Evolutionary conservation across 164 flowering plant species (phyloP).

Genomic region (grape (Vitis vinifera)): DNA sequence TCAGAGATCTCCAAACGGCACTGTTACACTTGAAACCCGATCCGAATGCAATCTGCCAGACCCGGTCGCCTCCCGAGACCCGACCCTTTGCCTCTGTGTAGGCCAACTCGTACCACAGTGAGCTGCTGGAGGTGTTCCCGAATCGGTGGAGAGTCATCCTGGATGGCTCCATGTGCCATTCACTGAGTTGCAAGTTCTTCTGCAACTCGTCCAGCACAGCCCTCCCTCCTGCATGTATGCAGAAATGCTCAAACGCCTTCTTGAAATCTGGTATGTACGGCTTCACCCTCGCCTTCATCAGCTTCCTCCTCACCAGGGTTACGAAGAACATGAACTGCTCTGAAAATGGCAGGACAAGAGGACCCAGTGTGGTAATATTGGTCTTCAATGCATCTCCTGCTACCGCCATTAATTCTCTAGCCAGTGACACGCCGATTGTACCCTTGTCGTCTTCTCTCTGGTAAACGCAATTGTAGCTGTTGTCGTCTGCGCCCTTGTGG

Average conservation of each 20-base stretch:
- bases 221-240: conserved; percentile 83
- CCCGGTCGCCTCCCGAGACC: conserved; percentile 55
- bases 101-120: conserved; percentile 45
- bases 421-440: conserved; percentile 63
- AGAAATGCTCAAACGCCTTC: conserved; percentile 53
- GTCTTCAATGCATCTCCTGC: conserved; percentile 86
- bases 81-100: conserved; percentile 76
- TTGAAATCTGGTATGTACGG: conserved; percentile 88
- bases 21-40: conserved; percentile 93
- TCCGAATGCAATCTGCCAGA: conserved; percentile 92
- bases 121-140: conserved; percentile 72
- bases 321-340: conserved; percentile 77
- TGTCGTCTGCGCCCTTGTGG: conserved; percentile 72
- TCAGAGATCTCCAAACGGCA: conserved; percentile 79
- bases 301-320: conserved; percentile 47
- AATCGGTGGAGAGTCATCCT: conserved; percentile 85
- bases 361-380: conserved; percentile 81
- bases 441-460: conserved; percentile 75
- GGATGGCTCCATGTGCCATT: conserved; percentile 89
- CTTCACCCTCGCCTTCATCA: conserved; percentile 55
- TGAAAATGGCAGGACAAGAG: conserved; percentile 61
- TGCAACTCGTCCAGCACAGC: conserved; percentile 79
- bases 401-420: conserved; percentile 79
- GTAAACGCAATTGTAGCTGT: conserved; percentile 69
- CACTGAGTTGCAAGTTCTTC: conserved; percentile 66